Conservation (phyloP, 1,284 basidiomycete species). For the Ustilago nuda region DNA sequence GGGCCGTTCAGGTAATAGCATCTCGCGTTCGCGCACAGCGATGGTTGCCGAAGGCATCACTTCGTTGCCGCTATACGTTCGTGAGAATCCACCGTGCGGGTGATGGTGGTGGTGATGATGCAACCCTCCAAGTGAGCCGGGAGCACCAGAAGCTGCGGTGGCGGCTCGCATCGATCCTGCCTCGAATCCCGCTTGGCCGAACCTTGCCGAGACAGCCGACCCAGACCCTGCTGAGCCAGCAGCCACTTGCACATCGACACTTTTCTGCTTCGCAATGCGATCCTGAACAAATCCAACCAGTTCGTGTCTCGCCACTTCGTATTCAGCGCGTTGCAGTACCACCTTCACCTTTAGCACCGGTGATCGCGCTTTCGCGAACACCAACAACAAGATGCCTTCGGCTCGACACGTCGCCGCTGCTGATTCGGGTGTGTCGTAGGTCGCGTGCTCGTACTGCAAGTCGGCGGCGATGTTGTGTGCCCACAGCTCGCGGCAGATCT, state of each 20-base stretch:
- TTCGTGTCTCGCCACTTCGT: conserved; percentile 60
- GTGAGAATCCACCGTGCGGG: conserved; percentile 31
- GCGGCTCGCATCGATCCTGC: conserved; percentile 27
- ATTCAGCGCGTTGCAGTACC: conserved; percentile 58
- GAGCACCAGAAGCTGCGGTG: conserved; percentile 14
- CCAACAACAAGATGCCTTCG: conserved; percentile 65
- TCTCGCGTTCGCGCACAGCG: conserved; percentile 48
- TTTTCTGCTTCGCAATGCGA: conserved; percentile 56
- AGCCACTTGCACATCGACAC: conserved; percentile 47
- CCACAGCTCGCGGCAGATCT: conserved; percentile 83
- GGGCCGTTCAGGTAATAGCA: conserved; percentile 52
- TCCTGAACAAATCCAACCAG: conserved; percentile 58
- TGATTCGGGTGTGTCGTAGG: conserved; percentile 58
- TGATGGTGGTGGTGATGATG: conserved; percentile 42
- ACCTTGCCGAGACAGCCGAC: conserved; percentile 8
- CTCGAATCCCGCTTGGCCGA: conserved; percentile 18
- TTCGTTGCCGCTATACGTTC: conserved; percentile 43
- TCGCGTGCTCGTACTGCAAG: conserved; percentile 77
- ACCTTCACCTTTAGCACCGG: conserved; percentile 63
- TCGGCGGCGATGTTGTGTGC: conserved; percentile 84
- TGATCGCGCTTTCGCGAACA: conserved; percentile 58
- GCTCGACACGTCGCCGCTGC: conserved; percentile 64
- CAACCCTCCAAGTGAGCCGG: conserved; percentile 17
- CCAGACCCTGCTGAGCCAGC: conserved; percentile 25
- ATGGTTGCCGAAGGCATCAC: conserved; percentile 50